Conservation (phyloP, 1,284 basidiomycete genomes). For the Ganoderma resinaceum region DNA sequence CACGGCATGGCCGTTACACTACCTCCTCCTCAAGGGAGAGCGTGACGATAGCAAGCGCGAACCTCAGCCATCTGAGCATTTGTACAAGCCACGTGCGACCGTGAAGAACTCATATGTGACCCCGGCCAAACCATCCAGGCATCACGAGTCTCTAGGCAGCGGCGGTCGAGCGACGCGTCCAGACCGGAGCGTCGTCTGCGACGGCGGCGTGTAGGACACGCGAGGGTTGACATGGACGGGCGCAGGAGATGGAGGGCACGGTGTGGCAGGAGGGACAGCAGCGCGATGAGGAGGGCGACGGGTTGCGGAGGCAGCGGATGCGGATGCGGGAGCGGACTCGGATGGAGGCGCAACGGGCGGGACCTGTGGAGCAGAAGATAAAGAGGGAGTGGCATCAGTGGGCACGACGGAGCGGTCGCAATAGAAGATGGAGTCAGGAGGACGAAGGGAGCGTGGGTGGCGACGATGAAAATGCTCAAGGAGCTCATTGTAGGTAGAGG, state of each 20-base stretch:
- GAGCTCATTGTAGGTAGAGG: constrained; percentile 37
- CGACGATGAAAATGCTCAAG: constrained; percentile 43
- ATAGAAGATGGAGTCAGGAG: not conserved
- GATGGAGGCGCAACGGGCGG: not conserved
- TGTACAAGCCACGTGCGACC: not conserved
- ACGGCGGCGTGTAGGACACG: constrained; percentile 16
- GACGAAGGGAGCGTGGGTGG: constrained; percentile 37
- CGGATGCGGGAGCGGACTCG: not conserved
- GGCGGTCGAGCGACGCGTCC: constrained; percentile 19
- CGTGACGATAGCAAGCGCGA: constrained; percentile 2
- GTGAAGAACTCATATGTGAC: not conserved
- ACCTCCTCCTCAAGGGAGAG: constrained; percentile 21
- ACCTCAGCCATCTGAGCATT: constrained; percentile 3
- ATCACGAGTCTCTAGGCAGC: constrained; percentile 9
- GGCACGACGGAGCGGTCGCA: not conserved
- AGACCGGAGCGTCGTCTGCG: constrained; percentile 23
- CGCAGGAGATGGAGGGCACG: constrained; percentile 9
- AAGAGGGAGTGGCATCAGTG: not conserved
- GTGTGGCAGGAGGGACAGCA: constrained; percentile 14
- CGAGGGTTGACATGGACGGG: constrained; percentile 10
- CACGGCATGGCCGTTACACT: no score
- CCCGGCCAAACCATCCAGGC: constrained; percentile 7
- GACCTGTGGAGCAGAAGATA: not conserved
- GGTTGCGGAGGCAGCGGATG: not conserved
- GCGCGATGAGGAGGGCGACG: not conserved